Conservation (phyloP, 1,139 yeast species). For the Yamadazyma sp. region DNA sequence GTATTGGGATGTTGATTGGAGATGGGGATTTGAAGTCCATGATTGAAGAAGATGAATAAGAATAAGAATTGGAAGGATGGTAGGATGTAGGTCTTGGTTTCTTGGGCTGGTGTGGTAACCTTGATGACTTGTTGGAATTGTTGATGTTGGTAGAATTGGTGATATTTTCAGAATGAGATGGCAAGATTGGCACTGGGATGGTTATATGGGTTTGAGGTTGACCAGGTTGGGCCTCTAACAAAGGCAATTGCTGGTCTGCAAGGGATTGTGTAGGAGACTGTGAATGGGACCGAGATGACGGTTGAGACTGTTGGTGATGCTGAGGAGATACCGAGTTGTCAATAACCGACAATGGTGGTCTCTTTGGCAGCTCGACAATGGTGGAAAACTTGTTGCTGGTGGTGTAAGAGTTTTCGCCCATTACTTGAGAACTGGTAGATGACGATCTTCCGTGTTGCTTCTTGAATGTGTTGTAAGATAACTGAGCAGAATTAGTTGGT, state of each 20-base stretch:
- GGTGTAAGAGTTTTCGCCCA: conserved; percentile 4
- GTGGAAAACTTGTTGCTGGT: conserved; percentile 25
- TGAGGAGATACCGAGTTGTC: conserved; percentile 11
- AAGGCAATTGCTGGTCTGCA: conserved; percentile 2
- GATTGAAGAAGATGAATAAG: conserved; percentile 46
- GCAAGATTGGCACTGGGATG: conserved; percentile 8
- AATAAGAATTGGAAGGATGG: conserved; percentile 77
- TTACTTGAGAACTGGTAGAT: conserved; percentile 20
- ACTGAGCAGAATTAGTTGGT: conserved; percentile 38
- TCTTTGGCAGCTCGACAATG: conserved; percentile 47
- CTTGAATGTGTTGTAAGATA: conserved; percentile 12
- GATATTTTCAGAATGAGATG: conserved; percentile 3
- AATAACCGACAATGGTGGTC: conserved; percentile 17
- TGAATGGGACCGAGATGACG: not conserved
- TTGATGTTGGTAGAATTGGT: not conserved
- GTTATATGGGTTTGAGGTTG: conserved; percentile 10
- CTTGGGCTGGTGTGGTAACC: conserved; percentile 45
- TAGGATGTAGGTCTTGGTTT: conserved; percentile 81
- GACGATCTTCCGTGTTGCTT: conserved; percentile 38
- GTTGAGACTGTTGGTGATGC: conserved; percentile 10
- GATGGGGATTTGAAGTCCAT: conserved; percentile 24
- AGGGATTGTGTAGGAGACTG: conserved; percentile 12
- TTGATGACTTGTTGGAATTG: conserved; percentile 16
- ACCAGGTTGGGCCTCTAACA: conserved; percentile 7
- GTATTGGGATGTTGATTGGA: conserved; percentile 35